phyloP scores from a whole-genome alignment of 2,329 filamentous ascomycete species.

The Thielaviopsis cerberus region DNA sequence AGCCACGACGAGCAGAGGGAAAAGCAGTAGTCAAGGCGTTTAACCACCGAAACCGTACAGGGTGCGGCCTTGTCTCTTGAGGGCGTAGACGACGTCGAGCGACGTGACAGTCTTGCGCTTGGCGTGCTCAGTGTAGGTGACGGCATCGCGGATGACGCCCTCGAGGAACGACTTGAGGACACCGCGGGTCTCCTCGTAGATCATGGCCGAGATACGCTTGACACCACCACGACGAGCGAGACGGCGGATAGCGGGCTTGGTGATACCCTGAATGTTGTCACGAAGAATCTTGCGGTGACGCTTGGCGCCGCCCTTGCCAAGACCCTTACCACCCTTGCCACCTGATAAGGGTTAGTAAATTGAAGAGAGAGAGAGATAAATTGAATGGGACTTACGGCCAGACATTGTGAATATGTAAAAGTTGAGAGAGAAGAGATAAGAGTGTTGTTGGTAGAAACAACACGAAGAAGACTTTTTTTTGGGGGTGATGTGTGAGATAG shows the following conservation, averaged over 20 bases:
- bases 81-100: conserved; percentile 47
- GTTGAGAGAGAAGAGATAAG: background rate
- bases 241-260: conserved; percentile 95
- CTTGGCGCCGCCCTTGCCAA: conserved; percentile 97
- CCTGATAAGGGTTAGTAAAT: conserved; percentile 28
- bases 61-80: conserved; percentile 54
- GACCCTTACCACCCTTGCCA: conserved; percentile 91
- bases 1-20: conserved; percentile 3
- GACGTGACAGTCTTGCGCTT: conserved; percentile 66
- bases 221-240: conserved; percentile 97
- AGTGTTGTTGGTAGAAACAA: background rate
- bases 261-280: conserved; percentile 99
- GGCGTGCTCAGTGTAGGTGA: conserved; percentile 64
- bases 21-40: conserved; percentile 15
- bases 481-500: background rate
- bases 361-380: too few species aligned
- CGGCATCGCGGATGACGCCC: conserved; percentile 56
- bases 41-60: conserved; percentile 85
- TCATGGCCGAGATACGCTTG: conserved; percentile 98
- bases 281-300: conserved; percentile 97
- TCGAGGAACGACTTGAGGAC: conserved; percentile 65
- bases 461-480: background rate
- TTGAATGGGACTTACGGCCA: conserved; percentile 12
- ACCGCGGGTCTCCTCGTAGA: conserved; percentile 63
- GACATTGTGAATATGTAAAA: conserved; percentile 10